Conservation (phyloP, 441 rosid species). For the Syzygium syzygioides region DNA sequence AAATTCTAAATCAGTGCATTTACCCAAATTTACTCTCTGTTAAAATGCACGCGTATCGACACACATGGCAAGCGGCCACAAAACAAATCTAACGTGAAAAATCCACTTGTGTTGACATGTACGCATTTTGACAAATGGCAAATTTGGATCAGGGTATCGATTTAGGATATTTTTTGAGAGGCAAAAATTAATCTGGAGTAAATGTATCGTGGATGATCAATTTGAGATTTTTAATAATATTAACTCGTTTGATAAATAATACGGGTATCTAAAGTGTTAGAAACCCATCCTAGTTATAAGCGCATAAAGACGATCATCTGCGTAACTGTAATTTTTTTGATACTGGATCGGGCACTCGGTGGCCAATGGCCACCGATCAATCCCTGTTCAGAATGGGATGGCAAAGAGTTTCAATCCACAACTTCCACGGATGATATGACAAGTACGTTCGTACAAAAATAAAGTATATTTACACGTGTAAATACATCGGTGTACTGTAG, state of each 20-base stretch:
- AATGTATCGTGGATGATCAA: background rate
- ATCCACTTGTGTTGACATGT: too few relatives aligned
- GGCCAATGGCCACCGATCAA: background rate
- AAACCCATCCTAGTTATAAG: background rate
- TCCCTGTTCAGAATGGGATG: background rate
- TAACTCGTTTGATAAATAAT: background rate
- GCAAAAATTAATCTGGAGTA: background rate
- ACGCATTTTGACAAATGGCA: background rate
- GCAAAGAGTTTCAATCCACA: background rate
- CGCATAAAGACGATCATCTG: background rate
- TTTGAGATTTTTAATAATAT: background rate
- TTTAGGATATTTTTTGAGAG: background rate
- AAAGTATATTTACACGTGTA: background rate
- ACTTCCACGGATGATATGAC: background rate
- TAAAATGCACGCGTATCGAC: background rate
- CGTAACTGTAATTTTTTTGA: background rate
- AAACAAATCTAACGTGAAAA: too few relatives aligned
- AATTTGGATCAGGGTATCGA: too few relatives aligned
- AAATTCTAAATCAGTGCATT: fast-evolving
- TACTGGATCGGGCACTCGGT: background rate
- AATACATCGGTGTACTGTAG: background rate
- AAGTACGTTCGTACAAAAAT: background rate
- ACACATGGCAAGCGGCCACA: background rate
- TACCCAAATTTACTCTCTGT: background rate
- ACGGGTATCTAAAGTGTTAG: background rate